Percentiles rank a stretch among this genome's conserved stretches.
Conservation (phyloP, 192 early-diverging fungal species). For the Gonapodya prolifera region DNA sequence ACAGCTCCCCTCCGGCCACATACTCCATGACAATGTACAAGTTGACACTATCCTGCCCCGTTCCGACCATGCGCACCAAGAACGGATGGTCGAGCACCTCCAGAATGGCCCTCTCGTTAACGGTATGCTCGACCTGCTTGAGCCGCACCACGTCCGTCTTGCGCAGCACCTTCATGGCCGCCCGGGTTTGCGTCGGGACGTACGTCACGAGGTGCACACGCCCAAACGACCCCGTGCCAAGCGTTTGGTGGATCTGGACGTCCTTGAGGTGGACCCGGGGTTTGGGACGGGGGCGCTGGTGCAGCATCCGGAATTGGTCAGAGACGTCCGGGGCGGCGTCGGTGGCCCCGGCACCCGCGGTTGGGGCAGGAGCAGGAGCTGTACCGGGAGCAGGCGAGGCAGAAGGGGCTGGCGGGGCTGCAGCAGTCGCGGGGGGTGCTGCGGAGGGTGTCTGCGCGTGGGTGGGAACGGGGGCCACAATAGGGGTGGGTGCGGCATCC, state of each 20-base stretch:
- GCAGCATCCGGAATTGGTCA: background rate
- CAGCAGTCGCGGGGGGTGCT: background rate
- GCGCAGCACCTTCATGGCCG: constrained; percentile 88
- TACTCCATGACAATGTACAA: constrained; percentile 95
- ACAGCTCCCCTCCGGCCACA: constrained; percentile 88
- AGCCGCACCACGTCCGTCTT: constrained; percentile 88
- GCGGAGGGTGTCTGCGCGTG: background rate
- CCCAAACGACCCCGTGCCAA: constrained; percentile 95
- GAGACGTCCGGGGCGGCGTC: background rate
- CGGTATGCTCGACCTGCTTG: constrained; percentile 95
- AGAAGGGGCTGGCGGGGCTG: background rate
- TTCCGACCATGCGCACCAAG: constrained; percentile 83
- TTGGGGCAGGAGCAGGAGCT: background rate
- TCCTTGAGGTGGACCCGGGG: constrained; percentile 37
- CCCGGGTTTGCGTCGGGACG: constrained; percentile 25
- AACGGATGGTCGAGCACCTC: constrained; percentile 81
- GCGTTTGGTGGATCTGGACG: constrained; percentile 72
- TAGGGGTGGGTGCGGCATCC: background rate
- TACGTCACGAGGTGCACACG: constrained; percentile 90
- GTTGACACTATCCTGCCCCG: constrained; percentile 84
- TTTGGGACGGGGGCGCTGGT: background rate
- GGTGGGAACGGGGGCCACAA: too few relatives aligned
- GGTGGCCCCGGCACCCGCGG: too few relatives aligned
- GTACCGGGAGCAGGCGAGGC: background rate
- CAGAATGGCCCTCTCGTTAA: constrained; percentile 91